Conservation (phyloP, 805 yeast genomes). For the Millerozyma acaciae region DNA sequence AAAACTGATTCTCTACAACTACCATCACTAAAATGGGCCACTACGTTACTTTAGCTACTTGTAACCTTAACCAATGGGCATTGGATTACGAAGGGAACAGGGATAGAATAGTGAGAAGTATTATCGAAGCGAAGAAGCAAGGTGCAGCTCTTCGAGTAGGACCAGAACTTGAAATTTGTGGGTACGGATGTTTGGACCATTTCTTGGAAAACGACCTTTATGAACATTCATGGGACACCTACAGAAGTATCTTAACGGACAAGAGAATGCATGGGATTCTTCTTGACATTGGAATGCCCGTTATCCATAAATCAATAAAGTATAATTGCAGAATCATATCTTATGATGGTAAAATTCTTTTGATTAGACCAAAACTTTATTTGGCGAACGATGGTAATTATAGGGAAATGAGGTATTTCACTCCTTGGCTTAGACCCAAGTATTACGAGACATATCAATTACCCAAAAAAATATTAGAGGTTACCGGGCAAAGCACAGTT, state of each 20-base stretch:
- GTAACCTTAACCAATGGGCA: conserved; percentile 98
- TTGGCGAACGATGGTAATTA: conserved; percentile 97
- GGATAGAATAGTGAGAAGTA: conserved; percentile 82
- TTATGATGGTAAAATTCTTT: conserved; percentile 68
- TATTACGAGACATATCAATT: conserved; percentile 68
- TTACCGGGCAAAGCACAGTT: conserved; percentile 65
- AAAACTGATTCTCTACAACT: not conserved
- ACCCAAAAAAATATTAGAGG: conserved; percentile 63
- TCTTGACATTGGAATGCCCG: conserved; percentile 93
- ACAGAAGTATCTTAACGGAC: conserved; percentile 66
- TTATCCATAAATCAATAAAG: conserved; percentile 78
- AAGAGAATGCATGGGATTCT: conserved; percentile 71
- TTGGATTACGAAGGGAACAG: conserved; percentile 96
- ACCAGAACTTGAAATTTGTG: conserved; percentile 92
- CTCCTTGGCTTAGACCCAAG: conserved; percentile 86
- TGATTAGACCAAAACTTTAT: conserved; percentile 90
- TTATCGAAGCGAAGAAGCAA: conserved; percentile 64
- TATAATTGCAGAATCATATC: conserved; percentile 90
- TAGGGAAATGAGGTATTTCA: conserved; percentile 94
- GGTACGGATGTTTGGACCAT: conserved; percentile 94
- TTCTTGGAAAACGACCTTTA: conserved; percentile 86
- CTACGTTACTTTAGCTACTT: conserved; percentile 83
- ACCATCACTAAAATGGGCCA: conserved; percentile 72
- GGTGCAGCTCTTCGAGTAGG: conserved; percentile 90
- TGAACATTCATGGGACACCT: conserved; percentile 93